A percentile compares a stretch with the other conserved stretches of the same genome.
Evolutionary conservation across 257 asterid genomes (phyloP).

Genomic region (Solanum acaule): DNA sequence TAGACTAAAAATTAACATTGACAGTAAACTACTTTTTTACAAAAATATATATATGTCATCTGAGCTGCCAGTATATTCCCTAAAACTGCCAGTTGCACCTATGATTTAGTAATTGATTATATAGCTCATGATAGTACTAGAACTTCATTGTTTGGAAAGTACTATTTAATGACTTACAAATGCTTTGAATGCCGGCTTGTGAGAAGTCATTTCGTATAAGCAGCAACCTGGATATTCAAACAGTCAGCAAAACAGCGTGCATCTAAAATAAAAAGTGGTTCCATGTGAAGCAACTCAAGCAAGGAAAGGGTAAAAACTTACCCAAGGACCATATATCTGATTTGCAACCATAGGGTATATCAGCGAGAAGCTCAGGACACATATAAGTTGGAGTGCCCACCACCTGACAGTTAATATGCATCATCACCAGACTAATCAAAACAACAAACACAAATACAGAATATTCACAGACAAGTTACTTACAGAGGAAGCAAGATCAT

Average conservation of each 20-base stretch:
- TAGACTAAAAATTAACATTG: background rate
- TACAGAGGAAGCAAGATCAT: conserved; percentile 96
- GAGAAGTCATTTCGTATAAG: conserved; percentile 84
- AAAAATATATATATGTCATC: background rate
- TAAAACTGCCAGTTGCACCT: background rate
- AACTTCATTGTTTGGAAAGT: background rate
- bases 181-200: conserved; percentile 86
- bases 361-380: conserved; percentile 99
- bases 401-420: conserved; percentile 33
- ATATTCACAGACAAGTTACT: conserved; percentile 18
- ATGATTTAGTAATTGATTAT: background rate
- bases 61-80: background rate
- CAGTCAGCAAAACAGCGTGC: conserved; percentile 2
- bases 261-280: background rate
- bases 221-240: conserved; percentile 65
- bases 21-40: background rate
- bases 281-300: background rate
- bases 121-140: background rate
- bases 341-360: conserved; percentile 96
- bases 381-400: conserved; percentile 99
- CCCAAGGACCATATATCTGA: conserved; percentile 99
- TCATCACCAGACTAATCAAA: background rate
- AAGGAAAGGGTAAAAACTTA: conserved; percentile 16
- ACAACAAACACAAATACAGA: background rate
- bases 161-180: conserved; percentile 51